Base-by-base conservation (phyloP, 1,284 basidiomycete genomes). In the Chalciporus sp. region DNA sequence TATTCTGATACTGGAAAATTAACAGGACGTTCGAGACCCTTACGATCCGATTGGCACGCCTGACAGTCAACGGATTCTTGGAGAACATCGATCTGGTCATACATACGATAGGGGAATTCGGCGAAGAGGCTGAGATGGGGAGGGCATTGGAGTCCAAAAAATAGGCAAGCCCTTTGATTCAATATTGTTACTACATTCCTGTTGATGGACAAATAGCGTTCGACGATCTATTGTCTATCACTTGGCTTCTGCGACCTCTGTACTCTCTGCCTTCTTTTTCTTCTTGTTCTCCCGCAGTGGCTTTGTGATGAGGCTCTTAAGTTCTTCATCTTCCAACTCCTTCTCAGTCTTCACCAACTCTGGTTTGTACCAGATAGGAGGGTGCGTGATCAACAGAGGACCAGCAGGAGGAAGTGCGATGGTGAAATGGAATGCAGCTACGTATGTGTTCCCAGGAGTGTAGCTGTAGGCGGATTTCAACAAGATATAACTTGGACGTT, bases 371-470 rank as follows among this genome's bases (percentile, higher is more conserved):
- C 95, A 98, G 35, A 87, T 70, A 8, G 95, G 93, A 10, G 90
- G 85, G 52, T 92, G 88, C 12, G 92, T 94, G 71, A 98, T 82
- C 57, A 97, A 75, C 44, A 88, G 76, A 31, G 95, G 94, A 31
- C 94, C 94, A 57, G 84, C 89, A 44, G 93, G 85, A 40, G 91
- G 85, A 35, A 97, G 83, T 28, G 92, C 94, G 64, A 96, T 87
- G 55, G 94, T 97, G 77, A 96, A 97, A 81, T 97, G 95, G 84
- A 95, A 94, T 37, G 91, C 91, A 52, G 94, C 94, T 47, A 95
- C 94, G 58, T 88, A 83, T 5, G 91, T 91, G 63, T 83, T 86
- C 23, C 84, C 63, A 39, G 90, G 89, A 7, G 93, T 93, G 75
- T 89, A 92, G 55, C 90, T 92, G 55, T 48, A 40, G 12, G 51